Percentiles rank a stretch among this genome's conserved stretches.
Conservation (phyloP, 345 rosid genomes). For the Turnera subulata region DNA sequence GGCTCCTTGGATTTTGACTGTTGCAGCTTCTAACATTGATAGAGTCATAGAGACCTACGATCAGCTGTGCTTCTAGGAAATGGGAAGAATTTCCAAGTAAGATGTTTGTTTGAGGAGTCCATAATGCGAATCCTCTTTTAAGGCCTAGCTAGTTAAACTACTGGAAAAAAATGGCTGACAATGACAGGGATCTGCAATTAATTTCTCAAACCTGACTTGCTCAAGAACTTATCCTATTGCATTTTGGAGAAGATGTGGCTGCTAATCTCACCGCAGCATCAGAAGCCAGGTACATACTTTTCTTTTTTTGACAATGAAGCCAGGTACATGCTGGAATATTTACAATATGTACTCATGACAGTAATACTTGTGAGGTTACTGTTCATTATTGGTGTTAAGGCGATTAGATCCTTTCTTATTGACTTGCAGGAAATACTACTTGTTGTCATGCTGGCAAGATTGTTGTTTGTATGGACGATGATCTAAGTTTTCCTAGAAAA, state of each 20-base stretch:
- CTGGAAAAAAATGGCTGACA: too few relatives aligned
- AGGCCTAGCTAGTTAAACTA: too few relatives aligned
- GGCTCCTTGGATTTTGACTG: constrained; percentile 72
- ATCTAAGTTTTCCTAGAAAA: constrained; percentile 25
- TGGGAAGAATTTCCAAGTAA: constrained; percentile 40
- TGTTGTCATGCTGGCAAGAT: constrained; percentile 61
- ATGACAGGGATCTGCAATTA: constrained; percentile 76
- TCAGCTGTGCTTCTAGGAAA: constrained; percentile 50
- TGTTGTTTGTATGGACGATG: constrained; percentile 48
- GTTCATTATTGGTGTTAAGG: background rate
- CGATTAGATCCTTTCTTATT: background rate
- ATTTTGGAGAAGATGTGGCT: constrained; percentile 52
- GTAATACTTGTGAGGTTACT: background rate
- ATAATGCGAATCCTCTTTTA: too few relatives aligned
- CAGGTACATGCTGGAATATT: too few relatives aligned
- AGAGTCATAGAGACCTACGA: constrained; percentile 51
- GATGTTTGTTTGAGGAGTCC: background rate
- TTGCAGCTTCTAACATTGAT: constrained; percentile 58
- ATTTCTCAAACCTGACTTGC: constrained; percentile 48
- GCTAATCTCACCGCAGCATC: constrained; percentile 40
- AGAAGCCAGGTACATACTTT: constrained; percentile 62
- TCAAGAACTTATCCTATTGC: constrained; percentile 50
- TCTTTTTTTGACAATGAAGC: too few relatives aligned
- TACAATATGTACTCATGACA: too few relatives aligned
- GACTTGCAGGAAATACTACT: constrained; percentile 52